These are phyloP conservation scores for Emergomyces pasteurianus DNA, from an alignment of 2,329 filamentous ascomycete genomes.

Conservation along the genomic window DNA sequence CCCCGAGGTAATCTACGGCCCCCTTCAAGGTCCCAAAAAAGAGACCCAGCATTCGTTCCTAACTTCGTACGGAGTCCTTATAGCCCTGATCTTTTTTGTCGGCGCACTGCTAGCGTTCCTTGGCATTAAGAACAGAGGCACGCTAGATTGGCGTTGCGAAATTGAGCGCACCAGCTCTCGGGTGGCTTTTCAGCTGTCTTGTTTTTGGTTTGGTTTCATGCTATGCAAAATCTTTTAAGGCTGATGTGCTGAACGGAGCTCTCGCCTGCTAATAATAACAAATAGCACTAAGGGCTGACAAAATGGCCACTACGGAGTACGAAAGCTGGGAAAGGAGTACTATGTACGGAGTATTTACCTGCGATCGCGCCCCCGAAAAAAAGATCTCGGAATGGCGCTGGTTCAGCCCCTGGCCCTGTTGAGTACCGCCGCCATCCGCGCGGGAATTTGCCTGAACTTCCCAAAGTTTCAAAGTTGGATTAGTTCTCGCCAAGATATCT, in stretches of 20 bases:
- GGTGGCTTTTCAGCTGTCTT: too few relatives aligned
- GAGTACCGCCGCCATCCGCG: background rate
- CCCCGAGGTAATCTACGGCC: background rate
- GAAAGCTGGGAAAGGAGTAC: too few relatives aligned
- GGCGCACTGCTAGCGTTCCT: background rate
- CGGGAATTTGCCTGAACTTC: too few relatives aligned
- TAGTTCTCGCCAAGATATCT: background rate
- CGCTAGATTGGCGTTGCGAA: background rate
- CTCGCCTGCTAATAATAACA: background rate
- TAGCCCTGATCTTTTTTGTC: too few relatives aligned
- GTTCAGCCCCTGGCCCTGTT: too few relatives aligned
- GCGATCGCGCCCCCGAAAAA: too few relatives aligned
- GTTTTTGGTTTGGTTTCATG: background rate
- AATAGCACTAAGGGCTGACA: background rate
- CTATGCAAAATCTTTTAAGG: background rate
- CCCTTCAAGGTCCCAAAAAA: background rate
- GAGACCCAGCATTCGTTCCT: too few relatives aligned
- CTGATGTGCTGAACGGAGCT: too few relatives aligned
- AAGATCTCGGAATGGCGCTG: too few relatives aligned
- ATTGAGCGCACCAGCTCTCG: background rate
- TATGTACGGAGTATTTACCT: too few relatives aligned
- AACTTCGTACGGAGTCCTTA: too few relatives aligned
- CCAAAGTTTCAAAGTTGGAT: background rate
- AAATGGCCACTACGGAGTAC: background rate
- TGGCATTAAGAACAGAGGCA: background rate